These are phyloP conservation scores for Aspergillus tubingensis DNA, from an alignment of 2,329 filamentous ascomycete species.

Conservation along the genomic window DNA sequence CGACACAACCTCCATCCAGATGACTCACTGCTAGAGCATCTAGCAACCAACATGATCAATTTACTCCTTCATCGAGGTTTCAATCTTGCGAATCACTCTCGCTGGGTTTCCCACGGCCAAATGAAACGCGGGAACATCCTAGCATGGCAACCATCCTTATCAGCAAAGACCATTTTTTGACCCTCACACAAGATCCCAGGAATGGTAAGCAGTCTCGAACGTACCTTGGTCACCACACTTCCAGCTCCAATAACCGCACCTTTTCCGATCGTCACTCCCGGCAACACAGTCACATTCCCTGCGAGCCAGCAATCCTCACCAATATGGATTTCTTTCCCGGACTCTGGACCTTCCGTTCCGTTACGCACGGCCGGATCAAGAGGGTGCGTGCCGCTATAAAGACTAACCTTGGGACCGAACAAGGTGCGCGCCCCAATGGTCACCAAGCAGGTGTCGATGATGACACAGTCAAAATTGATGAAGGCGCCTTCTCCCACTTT, in stretches of 20 bases:
- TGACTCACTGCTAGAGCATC: too few species aligned
- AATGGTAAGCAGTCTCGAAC: background rate
- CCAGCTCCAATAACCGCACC: constrained; percentile 76
- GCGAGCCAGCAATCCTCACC: constrained; percentile 82
- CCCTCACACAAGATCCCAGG: background rate
- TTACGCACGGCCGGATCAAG: constrained; percentile 73
- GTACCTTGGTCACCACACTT: constrained; percentile 75
- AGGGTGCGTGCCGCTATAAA: constrained; percentile 76
- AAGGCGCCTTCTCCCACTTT: constrained; percentile 70
- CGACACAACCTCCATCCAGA: too few species aligned
- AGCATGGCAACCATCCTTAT: constrained; percentile 1
- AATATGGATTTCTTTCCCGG: constrained; percentile 71
- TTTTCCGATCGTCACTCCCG: constrained; percentile 75
- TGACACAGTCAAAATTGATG: constrained; percentile 73
- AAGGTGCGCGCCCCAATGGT: constrained; percentile 75
- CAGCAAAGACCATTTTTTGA: background rate
- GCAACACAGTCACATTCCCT: constrained; percentile 69
- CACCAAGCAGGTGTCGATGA: constrained; percentile 75
- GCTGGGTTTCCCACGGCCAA: constrained; percentile 46
- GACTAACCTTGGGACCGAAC: constrained; percentile 73
- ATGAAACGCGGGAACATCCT: constrained; percentile 48
- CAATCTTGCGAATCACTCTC: constrained; percentile 41
- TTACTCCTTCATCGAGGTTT: constrained; percentile 36
- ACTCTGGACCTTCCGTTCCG: constrained; percentile 73
- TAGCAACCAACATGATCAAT: too few species aligned